phyloP scores from a whole-genome alignment of 371 early-diverging fungal genomes.

The Mortierella sp. region DNA sequence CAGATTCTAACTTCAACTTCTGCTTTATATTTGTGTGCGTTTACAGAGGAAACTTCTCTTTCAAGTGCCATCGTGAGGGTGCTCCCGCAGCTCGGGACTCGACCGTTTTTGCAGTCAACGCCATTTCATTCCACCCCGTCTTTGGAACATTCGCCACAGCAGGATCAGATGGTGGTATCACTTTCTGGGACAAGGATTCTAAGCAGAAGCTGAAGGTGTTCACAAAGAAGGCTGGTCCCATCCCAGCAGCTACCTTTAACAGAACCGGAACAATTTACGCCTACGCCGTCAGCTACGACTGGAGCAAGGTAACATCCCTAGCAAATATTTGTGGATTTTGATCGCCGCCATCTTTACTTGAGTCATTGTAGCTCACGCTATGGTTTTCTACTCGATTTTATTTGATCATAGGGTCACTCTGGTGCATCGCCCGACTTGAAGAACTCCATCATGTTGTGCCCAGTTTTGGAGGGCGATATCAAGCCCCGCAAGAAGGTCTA shows the following conservation, averaged over 20 bases:
- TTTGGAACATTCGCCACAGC: conserved; percentile 94
- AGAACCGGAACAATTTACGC: conserved; percentile 92
- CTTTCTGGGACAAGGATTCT: conserved; percentile 97
- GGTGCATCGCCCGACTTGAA: conserved; percentile 44
- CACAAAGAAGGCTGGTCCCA: conserved; percentile 71
- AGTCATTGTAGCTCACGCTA: no score
- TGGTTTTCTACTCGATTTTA: background rate
- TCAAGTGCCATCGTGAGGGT: conserved; percentile 95
- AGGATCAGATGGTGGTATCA: conserved; percentile 93
- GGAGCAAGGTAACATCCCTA: conserved; percentile 83
- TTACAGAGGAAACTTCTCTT: conserved; percentile 85
- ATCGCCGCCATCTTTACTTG: background rate
- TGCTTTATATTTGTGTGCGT: background rate
- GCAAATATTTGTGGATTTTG: conserved; percentile 1
- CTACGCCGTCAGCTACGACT: conserved; percentile 97
- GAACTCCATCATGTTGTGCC: conserved; percentile 64
- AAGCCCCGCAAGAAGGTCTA: conserved; percentile 63
- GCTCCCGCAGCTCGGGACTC: conserved; percentile 64
- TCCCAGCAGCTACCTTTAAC: conserved; percentile 89
- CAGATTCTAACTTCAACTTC: background rate
- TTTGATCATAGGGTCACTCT: conserved; percentile 35
- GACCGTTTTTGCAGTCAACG: conserved; percentile 86
- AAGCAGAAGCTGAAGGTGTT: conserved; percentile 87
- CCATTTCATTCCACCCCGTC: conserved; percentile 87
- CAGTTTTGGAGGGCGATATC: conserved; percentile 65